Conservation (phyloP, 108 stramenopile species). For the Aurantiochytrium sp. region DNA sequence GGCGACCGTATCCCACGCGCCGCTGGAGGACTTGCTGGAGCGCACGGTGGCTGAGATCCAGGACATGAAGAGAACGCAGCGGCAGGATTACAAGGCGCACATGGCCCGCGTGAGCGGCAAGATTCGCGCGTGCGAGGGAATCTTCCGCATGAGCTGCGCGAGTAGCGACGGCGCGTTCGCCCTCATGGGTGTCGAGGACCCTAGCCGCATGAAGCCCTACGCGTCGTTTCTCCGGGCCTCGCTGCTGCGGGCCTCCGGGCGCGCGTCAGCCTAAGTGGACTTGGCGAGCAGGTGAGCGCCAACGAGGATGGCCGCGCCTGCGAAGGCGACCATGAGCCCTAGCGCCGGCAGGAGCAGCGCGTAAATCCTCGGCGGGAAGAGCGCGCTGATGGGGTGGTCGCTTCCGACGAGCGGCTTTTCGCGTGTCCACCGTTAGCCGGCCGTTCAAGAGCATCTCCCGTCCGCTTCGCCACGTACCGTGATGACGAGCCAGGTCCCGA, state of each 20-base stretch:
- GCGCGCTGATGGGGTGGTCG: not conserved
- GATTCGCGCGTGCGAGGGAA: not conserved
- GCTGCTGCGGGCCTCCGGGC: no score
- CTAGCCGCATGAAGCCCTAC: no score
- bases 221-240: no score
- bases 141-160: not conserved
- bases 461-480: not conserved
- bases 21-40: not conserved
- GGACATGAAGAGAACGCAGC: not conserved
- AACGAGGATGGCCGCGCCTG: not conserved
- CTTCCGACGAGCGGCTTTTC: not conserved
- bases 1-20: not conserved
- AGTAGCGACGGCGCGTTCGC: no score
- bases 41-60: not conserved
- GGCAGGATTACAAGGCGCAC: not conserved
- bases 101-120: not conserved
- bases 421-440: no score
- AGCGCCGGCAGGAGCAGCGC: not conserved
- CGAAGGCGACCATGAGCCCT: not conserved
- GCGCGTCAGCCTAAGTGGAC: no score
- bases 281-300: not conserved
- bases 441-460: not conserved
- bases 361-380: not conserved
- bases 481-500: no score
- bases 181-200: no score